These are phyloP conservation scores for Coemansia sp. DNA, from an alignment of 192 early-diverging fungal genomes.

Conservation along the genomic window DNA sequence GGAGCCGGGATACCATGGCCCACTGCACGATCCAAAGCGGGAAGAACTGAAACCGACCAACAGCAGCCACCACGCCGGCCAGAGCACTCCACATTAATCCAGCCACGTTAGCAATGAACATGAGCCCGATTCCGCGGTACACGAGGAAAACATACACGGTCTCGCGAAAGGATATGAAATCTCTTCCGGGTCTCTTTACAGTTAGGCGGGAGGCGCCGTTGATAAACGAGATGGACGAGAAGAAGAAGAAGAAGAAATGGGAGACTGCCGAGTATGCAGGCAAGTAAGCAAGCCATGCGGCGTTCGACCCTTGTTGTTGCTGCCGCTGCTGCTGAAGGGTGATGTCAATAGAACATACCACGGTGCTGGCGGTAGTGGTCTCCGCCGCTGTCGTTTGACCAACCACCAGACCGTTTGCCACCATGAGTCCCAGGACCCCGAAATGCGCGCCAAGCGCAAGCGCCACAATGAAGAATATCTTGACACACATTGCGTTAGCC, in stretches of 20 bases:
- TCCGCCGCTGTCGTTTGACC: neutral
- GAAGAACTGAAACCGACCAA: constrained; percentile 8
- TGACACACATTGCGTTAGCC: constrained; percentile 28
- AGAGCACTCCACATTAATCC: constrained; percentile 12
- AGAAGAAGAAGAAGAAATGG: constrained; percentile 25
- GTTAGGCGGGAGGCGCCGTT: constrained; percentile 29
- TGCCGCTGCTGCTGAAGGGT: neutral
- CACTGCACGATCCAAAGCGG: constrained; percentile 27
- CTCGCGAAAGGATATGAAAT: constrained; percentile 24
- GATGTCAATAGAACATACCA: neutral
- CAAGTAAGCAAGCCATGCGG: constrained; percentile 19
- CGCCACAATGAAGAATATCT: constrained; percentile 33
- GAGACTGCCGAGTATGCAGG: constrained; percentile 17
- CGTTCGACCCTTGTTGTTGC: constrained; percentile 2
- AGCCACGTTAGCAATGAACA: constrained; percentile 14
- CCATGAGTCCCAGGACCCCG: constrained; percentile 11
- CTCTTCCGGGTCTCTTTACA: neutral
- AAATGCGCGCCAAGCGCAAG: constrained; percentile 22
- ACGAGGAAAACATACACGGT: constrained; percentile 15
- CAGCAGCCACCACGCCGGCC: constrained; percentile 1
- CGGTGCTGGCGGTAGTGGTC: too few relatives aligned
- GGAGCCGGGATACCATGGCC: constrained; percentile 24
- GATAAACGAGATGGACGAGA: constrained; percentile 32
- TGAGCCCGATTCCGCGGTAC: constrained; percentile 30
- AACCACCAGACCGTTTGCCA: neutral